Conservation (phyloP, 228 moss, liverwort and hornwort species). For the Sphagnum magellanicum region DNA sequence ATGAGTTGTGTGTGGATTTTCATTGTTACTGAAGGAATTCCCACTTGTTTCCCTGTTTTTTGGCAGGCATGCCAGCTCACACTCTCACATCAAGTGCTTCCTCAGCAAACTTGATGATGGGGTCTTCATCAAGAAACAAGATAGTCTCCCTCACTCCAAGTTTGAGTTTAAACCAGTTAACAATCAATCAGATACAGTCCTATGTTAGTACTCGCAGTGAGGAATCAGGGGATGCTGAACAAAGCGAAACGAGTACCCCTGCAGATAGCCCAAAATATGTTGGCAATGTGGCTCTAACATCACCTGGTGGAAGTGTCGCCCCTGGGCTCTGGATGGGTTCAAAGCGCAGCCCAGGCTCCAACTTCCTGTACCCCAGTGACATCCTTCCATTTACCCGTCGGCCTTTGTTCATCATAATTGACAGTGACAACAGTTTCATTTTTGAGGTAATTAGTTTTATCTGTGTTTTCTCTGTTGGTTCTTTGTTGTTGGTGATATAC, state of each 20-base stretch:
- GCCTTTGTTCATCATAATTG: slow-evolving; percentile 80
- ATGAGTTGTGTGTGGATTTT: too few species aligned
- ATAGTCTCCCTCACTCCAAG: slow-evolving; percentile 47
- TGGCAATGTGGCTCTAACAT: slow-evolving; percentile 12
- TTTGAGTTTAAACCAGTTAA: slow-evolving; percentile 41
- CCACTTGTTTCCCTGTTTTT: too few species aligned
- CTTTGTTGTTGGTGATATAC: background rate
- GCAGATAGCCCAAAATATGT: slow-evolving; percentile 48
- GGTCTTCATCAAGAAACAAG: slow-evolving; percentile 35
- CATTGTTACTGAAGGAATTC: too few species aligned
- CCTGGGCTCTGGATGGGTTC: slow-evolving; percentile 80
- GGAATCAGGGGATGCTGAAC: slow-evolving; percentile 36
- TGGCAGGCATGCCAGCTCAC: slow-evolving; percentile 73
- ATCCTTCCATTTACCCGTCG: slow-evolving; percentile 90
- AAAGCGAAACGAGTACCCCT: slow-evolving; percentile 60
- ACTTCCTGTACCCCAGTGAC: slow-evolving; percentile 84
- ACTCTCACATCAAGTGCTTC: slow-evolving; percentile 31
- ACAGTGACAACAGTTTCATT: slow-evolving; percentile 85
- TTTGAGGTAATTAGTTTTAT: slow-evolving; percentile 62
- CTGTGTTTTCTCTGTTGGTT: background rate
- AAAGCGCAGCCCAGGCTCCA: slow-evolving; percentile 67
- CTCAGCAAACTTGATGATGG: slow-evolving; percentile 38
- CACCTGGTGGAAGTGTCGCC: slow-evolving; percentile 26
- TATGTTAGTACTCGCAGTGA: slow-evolving; percentile 31
- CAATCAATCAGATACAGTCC: slow-evolving; percentile 43